These are phyloP conservation scores for Phytophthora tentaculata DNA, from an alignment of 352 stramenopile genomes.

Conservation along the genomic window DNA sequence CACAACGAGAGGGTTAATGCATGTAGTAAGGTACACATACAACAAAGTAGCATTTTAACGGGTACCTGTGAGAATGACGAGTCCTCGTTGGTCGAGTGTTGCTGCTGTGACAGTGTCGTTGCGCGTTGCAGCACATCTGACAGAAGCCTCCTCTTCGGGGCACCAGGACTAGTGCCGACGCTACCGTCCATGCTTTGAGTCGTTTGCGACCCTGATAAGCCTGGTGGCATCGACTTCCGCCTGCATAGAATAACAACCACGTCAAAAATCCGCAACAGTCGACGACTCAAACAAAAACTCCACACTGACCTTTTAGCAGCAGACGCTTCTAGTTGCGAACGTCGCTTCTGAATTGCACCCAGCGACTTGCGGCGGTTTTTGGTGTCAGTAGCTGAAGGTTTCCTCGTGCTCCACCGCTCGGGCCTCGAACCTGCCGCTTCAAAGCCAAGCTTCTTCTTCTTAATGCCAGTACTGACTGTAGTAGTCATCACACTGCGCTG, in stretches of 20 bases:
- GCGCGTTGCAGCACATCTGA: constrained; percentile 67
- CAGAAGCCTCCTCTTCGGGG: constrained; percentile 40
- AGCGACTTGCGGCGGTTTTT: constrained; percentile 49
- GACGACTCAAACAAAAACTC: not conserved
- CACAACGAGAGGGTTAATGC: constrained; percentile 5
- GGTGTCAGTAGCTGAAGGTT: constrained; percentile 36
- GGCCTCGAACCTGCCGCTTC: constrained; percentile 60
- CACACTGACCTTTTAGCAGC: constrained; percentile 28
- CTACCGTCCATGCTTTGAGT: constrained; percentile 14
- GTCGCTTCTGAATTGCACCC: constrained; percentile 36
- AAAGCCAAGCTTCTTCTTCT: constrained; percentile 45
- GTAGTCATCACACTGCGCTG: not conserved
- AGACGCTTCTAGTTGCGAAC: constrained; percentile 32
- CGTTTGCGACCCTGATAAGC: constrained; percentile 10
- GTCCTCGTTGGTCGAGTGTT: constrained; percentile 8
- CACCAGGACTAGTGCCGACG: not conserved
- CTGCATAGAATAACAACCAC: constrained; percentile 15
- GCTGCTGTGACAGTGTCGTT: constrained; percentile 65
- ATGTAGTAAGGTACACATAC: constrained; percentile 2
- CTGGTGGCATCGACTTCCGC: constrained; percentile 32
- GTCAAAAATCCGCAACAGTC: not conserved
- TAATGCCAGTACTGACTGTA: not conserved
- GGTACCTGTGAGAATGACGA: constrained; percentile 22
- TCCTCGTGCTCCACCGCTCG: constrained; percentile 45
- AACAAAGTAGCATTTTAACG: not conserved